Conservation (phyloP, 345 rosid species). For the Dimocarpus longan region DNA sequence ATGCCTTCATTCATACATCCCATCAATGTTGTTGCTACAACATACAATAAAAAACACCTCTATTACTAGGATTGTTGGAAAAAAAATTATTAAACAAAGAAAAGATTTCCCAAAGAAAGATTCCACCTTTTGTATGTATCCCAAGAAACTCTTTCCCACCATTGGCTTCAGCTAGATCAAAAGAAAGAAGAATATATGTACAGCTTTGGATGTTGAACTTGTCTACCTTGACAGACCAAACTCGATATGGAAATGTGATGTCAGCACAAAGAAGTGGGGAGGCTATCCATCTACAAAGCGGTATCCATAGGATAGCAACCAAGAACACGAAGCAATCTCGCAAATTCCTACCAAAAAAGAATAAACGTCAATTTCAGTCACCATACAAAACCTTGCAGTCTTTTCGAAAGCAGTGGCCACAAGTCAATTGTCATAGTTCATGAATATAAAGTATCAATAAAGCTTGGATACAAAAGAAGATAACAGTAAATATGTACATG, state of each 20-base stretch:
- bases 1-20: background rate
- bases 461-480: too few relatives aligned
- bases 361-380: background rate
- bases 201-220: constrained; percentile 11
- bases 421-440: too few relatives aligned
- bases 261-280: background rate
- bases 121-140: background rate
- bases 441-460: too few relatives aligned
- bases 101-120: background rate
- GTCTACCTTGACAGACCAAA: constrained; percentile 2
- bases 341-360: constrained; percentile 62
- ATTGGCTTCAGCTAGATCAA: constrained; percentile 9
- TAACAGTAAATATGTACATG: too few relatives aligned
- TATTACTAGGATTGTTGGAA: background rate
- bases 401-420: background rate
- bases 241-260: background rate
- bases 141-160: background rate
- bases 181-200: constrained; percentile 4
- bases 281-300: constrained; percentile 14
- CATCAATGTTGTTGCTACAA: background rate
- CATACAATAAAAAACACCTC: background rate
- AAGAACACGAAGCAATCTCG: constrained; percentile 73
- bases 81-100: background rate
- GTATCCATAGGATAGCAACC: constrained; percentile 74
- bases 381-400: background rate